phyloP scores from a whole-genome alignment of 139 green algal genomes.

The Dunaliella primolecta region DNA sequence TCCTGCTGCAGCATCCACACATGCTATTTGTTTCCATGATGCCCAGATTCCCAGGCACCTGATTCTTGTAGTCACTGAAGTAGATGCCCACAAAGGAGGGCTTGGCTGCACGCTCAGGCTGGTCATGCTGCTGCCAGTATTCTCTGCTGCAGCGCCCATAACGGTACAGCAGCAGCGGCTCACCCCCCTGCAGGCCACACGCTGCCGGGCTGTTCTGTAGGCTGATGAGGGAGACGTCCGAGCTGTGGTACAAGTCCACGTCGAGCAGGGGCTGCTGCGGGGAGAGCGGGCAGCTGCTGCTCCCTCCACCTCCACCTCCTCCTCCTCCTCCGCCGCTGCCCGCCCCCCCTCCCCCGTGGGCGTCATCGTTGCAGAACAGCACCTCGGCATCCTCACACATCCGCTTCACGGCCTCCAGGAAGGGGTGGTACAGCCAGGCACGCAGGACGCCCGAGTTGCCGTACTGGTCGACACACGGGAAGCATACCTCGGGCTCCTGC shows the following conservation, averaged over 20 bases:
- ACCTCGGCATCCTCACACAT: background rate
- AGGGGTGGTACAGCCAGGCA: conserved; percentile 14
- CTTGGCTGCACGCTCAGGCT: background rate
- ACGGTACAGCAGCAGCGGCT: conserved; percentile 12
- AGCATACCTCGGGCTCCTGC: conserved; percentile 20
- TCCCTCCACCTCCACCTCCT: background rate
- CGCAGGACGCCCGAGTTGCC: conserved; percentile 10
- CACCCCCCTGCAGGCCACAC: conserved; percentile 16
- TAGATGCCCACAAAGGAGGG: conserved; percentile 15
- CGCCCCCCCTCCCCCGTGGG: background rate
- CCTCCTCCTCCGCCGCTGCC: background rate
- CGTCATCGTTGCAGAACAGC: background rate
- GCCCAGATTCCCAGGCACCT: no score
- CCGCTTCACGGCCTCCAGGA: conserved; percentile 12
- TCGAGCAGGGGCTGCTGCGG: conserved; percentile 5
- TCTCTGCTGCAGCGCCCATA: conserved; percentile 8
- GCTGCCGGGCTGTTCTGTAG: conserved; percentile 22
- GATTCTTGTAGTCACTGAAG: conserved; percentile 20
- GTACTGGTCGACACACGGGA: conserved; percentile 13
- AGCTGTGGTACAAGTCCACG: conserved; percentile 14
- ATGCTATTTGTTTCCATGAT: no score
- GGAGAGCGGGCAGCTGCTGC: background rate
- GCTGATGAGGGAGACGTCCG: conserved; percentile 18
- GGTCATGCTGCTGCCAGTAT: conserved; percentile 10
- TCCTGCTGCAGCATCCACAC: no score